Evolutionary conservation across 2,329 filamentous ascomycete species (phyloP).

Genomic region (Cladosporium oxysporum): DNA sequence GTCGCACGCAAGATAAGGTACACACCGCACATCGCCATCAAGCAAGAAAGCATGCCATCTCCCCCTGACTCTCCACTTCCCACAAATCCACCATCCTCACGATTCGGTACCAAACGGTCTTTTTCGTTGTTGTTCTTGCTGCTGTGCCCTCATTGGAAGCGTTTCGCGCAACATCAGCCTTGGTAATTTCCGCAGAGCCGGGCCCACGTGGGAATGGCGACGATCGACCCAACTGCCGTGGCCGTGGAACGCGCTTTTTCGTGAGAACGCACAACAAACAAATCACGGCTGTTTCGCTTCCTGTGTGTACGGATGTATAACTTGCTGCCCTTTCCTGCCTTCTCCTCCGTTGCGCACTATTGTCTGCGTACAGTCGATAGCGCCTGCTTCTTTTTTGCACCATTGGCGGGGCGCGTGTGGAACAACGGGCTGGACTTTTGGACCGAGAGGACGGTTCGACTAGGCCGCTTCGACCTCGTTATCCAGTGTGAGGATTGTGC

Average conservation of each 20-base stretch:
- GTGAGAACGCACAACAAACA: neutral
- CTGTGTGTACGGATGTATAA: neutral
- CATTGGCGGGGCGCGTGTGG: neutral
- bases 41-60: neutral
- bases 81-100: slow-evolving; percentile 1
- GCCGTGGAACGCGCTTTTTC: too few species aligned
- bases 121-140: neutral
- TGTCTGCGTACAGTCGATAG: neutral
- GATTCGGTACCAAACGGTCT: slow-evolving; percentile 10
- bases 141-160: neutral
- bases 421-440: neutral
- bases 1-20: neutral
- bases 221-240: slow-evolving; percentile 1
- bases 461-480: neutral
- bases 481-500: neutral
- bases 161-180: neutral
- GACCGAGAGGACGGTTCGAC: neutral
- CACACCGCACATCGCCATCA: slow-evolving; percentile 1
- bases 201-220: neutral
- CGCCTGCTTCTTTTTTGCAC: neutral
- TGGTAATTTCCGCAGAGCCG: slow-evolving; percentile 1
- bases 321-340: neutral
- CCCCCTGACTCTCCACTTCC: slow-evolving; percentile 12
- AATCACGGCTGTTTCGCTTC: neutral
- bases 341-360: neutral